A percentile compares a stretch with the other conserved stretches of the same genome.
Conservation (phyloP, 345 rosid species). For the Rubroshorea leprosula region DNA sequence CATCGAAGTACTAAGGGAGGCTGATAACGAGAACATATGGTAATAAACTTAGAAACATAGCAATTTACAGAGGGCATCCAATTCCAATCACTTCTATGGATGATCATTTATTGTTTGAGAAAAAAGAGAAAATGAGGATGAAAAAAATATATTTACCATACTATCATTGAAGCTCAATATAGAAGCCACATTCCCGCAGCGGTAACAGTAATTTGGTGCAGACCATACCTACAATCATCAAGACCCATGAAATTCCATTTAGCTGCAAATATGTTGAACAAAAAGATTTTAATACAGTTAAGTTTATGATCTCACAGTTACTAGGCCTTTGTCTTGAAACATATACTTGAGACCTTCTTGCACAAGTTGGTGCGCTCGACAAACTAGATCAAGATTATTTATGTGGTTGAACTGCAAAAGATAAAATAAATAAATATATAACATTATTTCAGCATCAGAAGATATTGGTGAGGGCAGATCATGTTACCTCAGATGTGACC, state of each 20-base stretch:
- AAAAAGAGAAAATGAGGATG: background rate
- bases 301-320: conserved; percentile 55
- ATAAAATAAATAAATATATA: conserved; percentile 16
- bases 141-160: conserved; percentile 43
- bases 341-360: conserved; percentile 99
- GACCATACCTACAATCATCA: conserved; percentile 82
- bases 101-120: background rate
- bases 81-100: too few species aligned
- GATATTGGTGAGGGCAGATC: background rate
- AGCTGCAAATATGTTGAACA: conserved; percentile 13
- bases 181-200: conserved; percentile 99
- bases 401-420: conserved; percentile 74
- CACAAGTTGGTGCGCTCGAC: conserved; percentile 98
- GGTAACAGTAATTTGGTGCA: conserved; percentile 98
- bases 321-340: conserved; percentile 99
- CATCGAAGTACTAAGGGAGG: too few species aligned
- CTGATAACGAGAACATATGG: too few species aligned
- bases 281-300: background rate
- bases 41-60: background rate
- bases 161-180: conserved; percentile 96
- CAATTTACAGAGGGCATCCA: background rate
- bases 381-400: conserved; percentile 88
- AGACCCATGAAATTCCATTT: conserved; percentile 22
- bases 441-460: conserved; percentile 13
- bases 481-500: conserved; percentile 89